phyloP scores from a whole-genome alignment of 495 filamentous ascomycete genomes.

The Hapsidospora chrysogenum region DNA sequence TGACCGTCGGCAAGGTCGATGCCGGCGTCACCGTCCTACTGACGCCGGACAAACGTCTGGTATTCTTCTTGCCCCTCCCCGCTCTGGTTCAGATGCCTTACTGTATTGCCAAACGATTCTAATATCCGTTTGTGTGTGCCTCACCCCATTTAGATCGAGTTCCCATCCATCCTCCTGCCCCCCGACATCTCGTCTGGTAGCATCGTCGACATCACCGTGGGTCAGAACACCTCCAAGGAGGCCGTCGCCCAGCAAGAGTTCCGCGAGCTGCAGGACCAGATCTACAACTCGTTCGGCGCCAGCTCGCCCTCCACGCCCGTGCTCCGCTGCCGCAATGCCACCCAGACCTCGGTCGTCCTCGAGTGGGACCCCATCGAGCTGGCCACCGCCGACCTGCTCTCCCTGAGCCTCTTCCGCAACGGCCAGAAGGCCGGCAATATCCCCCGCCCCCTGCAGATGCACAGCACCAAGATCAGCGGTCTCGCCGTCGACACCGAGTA shows the following conservation, averaged over 20 bases:
- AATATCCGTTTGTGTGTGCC: not conserved
- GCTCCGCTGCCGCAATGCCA: slow-evolving; percentile 85
- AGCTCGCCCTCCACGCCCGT: slow-evolving; percentile 61
- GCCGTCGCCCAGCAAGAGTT: slow-evolving; percentile 54
- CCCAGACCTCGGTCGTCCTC: slow-evolving; percentile 90
- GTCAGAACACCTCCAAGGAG: slow-evolving; percentile 73
- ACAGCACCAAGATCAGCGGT: slow-evolving; percentile 93
- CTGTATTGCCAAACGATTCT: no score
- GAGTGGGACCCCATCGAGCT: slow-evolving; percentile 95
- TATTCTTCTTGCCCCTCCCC: slow-evolving; percentile 25
- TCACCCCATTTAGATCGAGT: slow-evolving; percentile 71
- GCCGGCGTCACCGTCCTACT: slow-evolving; percentile 93
- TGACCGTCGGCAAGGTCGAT: slow-evolving; percentile 98
- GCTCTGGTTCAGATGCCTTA: not conserved
- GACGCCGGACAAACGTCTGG: slow-evolving; percentile 91
- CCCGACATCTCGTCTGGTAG: slow-evolving; percentile 85
- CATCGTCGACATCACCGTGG: slow-evolving; percentile 94
- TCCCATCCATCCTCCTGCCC: slow-evolving; percentile 92
- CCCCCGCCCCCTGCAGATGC: slow-evolving; percentile 66
- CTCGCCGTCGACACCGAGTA: slow-evolving; percentile 92
- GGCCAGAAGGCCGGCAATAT: slow-evolving; percentile 90
- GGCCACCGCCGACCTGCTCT: slow-evolving; percentile 78
- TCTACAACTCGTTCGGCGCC: slow-evolving; percentile 72
- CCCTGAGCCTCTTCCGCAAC: slow-evolving; percentile 83
- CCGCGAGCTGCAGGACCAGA: slow-evolving; percentile 66